Percentiles rank a stretch among this genome's conserved stretches.
Conservation (phyloP, 768 basidiomycete genomes). For the Mycena kentingensis region DNA sequence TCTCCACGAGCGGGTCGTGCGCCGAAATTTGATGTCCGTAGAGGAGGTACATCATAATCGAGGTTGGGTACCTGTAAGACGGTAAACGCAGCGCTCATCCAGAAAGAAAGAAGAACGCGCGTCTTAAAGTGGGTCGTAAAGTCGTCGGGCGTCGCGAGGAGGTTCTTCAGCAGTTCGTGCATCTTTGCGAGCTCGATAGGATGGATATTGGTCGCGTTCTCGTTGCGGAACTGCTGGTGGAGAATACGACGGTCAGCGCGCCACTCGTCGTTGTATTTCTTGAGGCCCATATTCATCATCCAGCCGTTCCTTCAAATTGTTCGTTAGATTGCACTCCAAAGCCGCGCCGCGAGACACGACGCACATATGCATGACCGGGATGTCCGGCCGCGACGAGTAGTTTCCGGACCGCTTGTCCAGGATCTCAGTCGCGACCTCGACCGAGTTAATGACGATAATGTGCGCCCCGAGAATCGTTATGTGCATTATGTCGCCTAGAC, state of each 20-base stretch:
- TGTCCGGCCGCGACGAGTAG: conserved; percentile 43
- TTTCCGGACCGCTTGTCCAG: conserved; percentile 43
- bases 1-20: conserved; percentile 21
- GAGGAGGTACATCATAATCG: conserved; percentile 24
- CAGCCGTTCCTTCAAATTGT: conserved; percentile 18
- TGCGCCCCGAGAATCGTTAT: conserved; percentile 38
- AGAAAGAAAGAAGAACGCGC: conserved; percentile 3
- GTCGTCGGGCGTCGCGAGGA: conserved; percentile 19
- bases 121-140: conserved; percentile 18
- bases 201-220: conserved; percentile 11
- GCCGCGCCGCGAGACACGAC: too few relatives aligned
- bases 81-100: not conserved
- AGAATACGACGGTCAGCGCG: conserved; percentile 22
- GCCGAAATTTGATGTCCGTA: conserved; percentile 23
- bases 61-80: conserved; percentile 23
- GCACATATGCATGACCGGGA: conserved; percentile 24
- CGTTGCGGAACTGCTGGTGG: conserved; percentile 21
- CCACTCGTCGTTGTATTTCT: conserved; percentile 25
- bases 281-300: conserved; percentile 25
- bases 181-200: conserved; percentile 21
- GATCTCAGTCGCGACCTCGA: conserved; percentile 36
- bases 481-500: conserved; percentile 36
- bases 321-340: too few relatives aligned
- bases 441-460: conserved; percentile 38
- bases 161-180: conserved; percentile 19